Conservation (phyloP, 2,329 filamentous ascomycete genomes). For the Drechslerella coelobrocha region DNA sequence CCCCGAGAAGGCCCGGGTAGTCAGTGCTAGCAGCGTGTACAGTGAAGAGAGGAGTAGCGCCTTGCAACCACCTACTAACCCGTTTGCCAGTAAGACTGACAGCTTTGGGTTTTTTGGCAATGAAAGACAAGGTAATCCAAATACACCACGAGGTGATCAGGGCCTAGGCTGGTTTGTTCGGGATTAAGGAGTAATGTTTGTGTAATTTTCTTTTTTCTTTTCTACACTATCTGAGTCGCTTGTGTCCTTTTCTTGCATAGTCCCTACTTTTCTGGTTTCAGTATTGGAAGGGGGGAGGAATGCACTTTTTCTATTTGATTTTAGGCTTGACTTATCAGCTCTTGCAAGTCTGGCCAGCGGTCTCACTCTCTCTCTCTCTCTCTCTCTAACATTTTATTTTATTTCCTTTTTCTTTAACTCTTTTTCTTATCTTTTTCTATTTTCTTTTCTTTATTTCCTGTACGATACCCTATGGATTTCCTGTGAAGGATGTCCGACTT, state of each 20-base stretch:
- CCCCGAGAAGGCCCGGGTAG: conserved; percentile 1
- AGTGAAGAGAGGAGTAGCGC: conserved; percentile 24
- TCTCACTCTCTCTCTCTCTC: conserved; percentile 1
- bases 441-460: conserved; percentile 23
- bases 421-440: conserved; percentile 8
- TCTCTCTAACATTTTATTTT: conserved; percentile 13
- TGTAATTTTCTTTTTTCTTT: conserved; percentile 8
- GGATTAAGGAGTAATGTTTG: conserved; percentile 37
- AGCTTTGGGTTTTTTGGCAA: conserved; percentile 50
- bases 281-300: conserved; percentile 18
- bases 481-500: conserved; percentile 33
- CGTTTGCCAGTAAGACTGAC: conserved; percentile 26
- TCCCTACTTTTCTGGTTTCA: conserved; percentile 4
- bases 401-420: conserved; percentile 18
- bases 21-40: conserved; percentile 34
- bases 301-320: too few species aligned
- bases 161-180: conserved; percentile 48
- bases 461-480: conserved; percentile 49
- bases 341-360: too few species aligned
- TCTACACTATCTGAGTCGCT: conserved; percentile 2
- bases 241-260: background rate
- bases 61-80: conserved; percentile 31
- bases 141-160: conserved; percentile 40
- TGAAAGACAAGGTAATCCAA: conserved; percentile 29
- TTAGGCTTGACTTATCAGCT: too few species aligned